Percentiles rank a stretch among this genome's conserved stretches.
phyloP scores from a whole-genome alignment of 768 basidiomycete genomes.

The Cyclocybe aegerita region DNA sequence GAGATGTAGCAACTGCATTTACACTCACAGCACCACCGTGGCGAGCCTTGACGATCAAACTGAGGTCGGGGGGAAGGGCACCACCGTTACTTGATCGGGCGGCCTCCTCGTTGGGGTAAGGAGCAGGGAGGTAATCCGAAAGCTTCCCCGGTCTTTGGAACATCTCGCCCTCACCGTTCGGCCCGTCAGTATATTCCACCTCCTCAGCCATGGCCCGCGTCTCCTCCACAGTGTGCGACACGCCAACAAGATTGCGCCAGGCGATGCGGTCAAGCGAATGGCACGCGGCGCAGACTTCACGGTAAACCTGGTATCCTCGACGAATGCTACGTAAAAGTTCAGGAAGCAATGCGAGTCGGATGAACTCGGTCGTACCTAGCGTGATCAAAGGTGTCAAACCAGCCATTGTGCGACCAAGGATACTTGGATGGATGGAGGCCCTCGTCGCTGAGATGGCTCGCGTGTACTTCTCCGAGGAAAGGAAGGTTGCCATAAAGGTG shows the following conservation, averaged over 20 bases:
- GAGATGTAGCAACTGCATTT: neutral
- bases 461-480: conserved; percentile 89
- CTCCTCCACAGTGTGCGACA: conserved; percentile 94
- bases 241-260: conserved; percentile 99
- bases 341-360: conserved; percentile 9
- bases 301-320: conserved; percentile 95
- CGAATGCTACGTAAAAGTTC: conserved; percentile 65
- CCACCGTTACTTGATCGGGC: conserved; percentile 92
- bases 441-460: conserved; percentile 89
- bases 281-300: conserved; percentile 98
- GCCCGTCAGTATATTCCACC: conserved; percentile 95
- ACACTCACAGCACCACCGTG: conserved; percentile 89
- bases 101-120: conserved; percentile 98
- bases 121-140: conserved; percentile 91
- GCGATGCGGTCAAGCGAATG: conserved; percentile 99
- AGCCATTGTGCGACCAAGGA: conserved; percentile 92
- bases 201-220: conserved; percentile 91
- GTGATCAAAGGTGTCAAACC: conserved; percentile 93
- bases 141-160: conserved; percentile 98
- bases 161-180: conserved; percentile 94
- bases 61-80: conserved; percentile 95
- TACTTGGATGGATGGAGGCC: conserved; percentile 86
- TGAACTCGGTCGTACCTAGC: conserved; percentile 65
- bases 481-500: conserved; percentile 89
- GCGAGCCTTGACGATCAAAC: conserved; percentile 96